Percentiles rank a stretch among this genome's conserved stretches.
Evolutionary conservation across 345 rosid genomes (phyloP).

Genomic region (Eucalyptus pumila): DNA sequence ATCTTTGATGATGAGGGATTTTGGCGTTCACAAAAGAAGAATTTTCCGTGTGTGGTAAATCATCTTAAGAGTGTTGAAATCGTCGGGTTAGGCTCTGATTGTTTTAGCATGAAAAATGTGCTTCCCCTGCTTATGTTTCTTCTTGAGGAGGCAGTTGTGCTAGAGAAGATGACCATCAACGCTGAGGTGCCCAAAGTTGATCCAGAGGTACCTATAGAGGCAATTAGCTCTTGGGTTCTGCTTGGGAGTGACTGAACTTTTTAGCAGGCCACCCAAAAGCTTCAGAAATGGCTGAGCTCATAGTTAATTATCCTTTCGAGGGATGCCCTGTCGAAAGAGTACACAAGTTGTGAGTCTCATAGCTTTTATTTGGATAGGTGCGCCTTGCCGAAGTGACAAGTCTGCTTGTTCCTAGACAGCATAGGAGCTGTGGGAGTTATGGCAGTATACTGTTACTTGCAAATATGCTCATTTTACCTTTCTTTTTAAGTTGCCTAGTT

Average conservation of each 20-base stretch:
- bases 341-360: background rate
- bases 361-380: background rate
- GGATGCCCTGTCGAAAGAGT: background rate
- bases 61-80: too few species aligned
- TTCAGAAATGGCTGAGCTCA: background rate
- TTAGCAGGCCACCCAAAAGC: background rate
- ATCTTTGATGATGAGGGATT: too few species aligned
- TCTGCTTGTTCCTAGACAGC: background rate
- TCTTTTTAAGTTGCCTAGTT: background rate
- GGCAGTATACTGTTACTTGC: background rate
- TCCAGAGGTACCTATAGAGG: background rate
- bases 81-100: fast-evolving
- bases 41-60: too few species aligned
- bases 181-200: background rate
- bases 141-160: background rate
- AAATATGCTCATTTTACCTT: background rate
- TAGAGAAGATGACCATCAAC: background rate
- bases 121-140: background rate
- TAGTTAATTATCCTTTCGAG: background rate
- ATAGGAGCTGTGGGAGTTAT: background rate
- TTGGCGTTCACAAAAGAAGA: fast-evolving
- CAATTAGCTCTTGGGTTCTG: background rate
- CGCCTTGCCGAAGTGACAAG: background rate
- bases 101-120: too few species aligned
- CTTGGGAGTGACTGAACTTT: background rate